phyloP scores from a whole-genome alignment of 257 asterid species.

The Gynochthodes officinalis region DNA sequence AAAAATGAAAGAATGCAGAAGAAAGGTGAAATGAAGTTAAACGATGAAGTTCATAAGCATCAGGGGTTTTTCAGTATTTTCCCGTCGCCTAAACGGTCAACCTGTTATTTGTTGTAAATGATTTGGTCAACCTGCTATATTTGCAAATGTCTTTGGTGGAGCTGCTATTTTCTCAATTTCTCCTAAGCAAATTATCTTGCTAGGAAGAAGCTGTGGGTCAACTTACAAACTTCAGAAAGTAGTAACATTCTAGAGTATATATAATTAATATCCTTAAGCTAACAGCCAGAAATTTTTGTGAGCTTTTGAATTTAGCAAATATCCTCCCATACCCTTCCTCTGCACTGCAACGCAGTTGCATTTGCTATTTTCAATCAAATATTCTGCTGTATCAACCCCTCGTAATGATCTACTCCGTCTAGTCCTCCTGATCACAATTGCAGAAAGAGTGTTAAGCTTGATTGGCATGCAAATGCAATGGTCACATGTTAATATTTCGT shows the following conservation, averaged over 20 bases:
- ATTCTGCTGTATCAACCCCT: slow-evolving; percentile 65
- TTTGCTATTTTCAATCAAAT: slow-evolving; percentile 64
- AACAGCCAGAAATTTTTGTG: slow-evolving; percentile 79
- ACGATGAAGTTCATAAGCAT: no score
- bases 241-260: background rate
- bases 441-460: background rate
- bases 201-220: background rate
- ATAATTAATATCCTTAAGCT: slow-evolving; percentile 42
- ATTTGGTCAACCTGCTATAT: no score
- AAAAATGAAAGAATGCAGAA: no score
- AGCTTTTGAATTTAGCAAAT: slow-evolving; percentile 61
- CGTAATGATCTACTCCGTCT: slow-evolving; percentile 47
- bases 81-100: no score
- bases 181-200: background rate
- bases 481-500: background rate
- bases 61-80: no score
- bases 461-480: background rate
- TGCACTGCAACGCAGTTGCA: slow-evolving; percentile 79
- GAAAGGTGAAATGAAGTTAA: no score
- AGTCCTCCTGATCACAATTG: slow-evolving; percentile 30
- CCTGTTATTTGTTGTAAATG: no score
- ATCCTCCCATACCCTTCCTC: slow-evolving; percentile 68
- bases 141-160: no score
- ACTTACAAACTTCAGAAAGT: background rate
- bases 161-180: no score